These are phyloP conservation scores for Gracilaria gracilis DNA, from an alignment of 23 red algal species.

Conservation along the genomic window DNA sequence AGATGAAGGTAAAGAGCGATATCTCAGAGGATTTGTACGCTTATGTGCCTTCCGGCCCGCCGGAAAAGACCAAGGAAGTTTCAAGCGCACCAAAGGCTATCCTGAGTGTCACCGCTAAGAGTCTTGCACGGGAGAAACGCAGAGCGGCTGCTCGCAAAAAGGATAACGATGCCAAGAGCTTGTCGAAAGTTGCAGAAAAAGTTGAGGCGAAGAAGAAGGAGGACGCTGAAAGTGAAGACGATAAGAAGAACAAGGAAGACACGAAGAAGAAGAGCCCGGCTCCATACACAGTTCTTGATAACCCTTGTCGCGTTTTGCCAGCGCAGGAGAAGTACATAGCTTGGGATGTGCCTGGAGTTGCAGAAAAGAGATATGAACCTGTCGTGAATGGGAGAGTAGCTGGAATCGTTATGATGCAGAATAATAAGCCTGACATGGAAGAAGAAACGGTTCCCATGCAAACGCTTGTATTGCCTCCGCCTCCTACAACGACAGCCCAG, in stretches of 20 bases:
- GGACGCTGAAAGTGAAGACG: background rate
- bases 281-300: constrained; percentile 36
- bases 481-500: constrained; percentile 14
- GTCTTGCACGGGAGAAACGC: constrained; percentile 54
- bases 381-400: constrained; percentile 49
- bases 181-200: constrained; percentile 18
- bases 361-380: constrained; percentile 55
- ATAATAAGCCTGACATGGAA: constrained; percentile 24
- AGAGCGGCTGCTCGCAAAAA: constrained; percentile 59
- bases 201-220: constrained; percentile 11
- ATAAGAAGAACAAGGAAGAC: constrained; percentile 45
- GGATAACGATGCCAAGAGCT: constrained; percentile 40
- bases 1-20: constrained; percentile 74
- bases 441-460: constrained; percentile 42
- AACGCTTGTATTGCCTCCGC: background rate
- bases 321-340: constrained; percentile 75
- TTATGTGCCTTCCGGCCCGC: constrained; percentile 73
- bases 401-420: constrained; percentile 69
- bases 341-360: constrained; percentile 55
- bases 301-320: constrained; percentile 72
- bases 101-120: constrained; percentile 80
- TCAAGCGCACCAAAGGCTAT: constrained; percentile 71
- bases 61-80: constrained; percentile 84
- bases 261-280: constrained; percentile 40
- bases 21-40: constrained; percentile 71